Conservation (phyloP, 768 basidiomycete genomes). For the Lentinula sp. region DNA sequence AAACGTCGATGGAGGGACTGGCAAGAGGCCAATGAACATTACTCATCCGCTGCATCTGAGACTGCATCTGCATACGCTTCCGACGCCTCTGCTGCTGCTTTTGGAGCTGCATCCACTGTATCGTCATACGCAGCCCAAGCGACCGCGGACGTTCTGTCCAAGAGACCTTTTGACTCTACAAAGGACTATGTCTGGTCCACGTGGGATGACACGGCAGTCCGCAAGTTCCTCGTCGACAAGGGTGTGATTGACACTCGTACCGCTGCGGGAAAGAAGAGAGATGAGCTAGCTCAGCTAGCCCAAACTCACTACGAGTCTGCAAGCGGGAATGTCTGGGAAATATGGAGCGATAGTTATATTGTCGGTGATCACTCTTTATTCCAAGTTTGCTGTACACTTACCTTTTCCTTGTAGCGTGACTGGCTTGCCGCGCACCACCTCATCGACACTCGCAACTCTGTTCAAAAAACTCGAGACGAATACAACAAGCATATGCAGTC, state of each 20-base stretch:
- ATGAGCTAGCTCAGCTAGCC: conserved; percentile 67
- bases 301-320: conserved; percentile 57
- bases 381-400: neutral
- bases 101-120: conserved; percentile 26
- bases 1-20: conserved; percentile 64
- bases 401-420: conserved; percentile 41
- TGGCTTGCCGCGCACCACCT: conserved; percentile 83
- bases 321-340: conserved; percentile 64
- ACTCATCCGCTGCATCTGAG: conserved; percentile 40
- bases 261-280: conserved; percentile 53
- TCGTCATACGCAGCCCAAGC: conserved; percentile 44
- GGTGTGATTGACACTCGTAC: conserved; percentile 54
- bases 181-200: conserved; percentile 87
- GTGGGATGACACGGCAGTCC: conserved; percentile 78
- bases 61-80: conserved; percentile 48
- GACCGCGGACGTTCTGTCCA: conserved; percentile 36
- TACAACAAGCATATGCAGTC: conserved; percentile 62
- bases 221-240: conserved; percentile 67
- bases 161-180: conserved; percentile 51
- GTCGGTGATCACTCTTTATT: conserved; percentile 29
- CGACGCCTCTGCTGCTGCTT: conserved; percentile 22
- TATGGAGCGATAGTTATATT: conserved; percentile 84
- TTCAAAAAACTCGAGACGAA: conserved; percentile 49
- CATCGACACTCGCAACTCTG: conserved; percentile 33
- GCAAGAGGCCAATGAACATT: conserved; percentile 52